These are phyloP conservation scores for Penicillium riverlandense DNA, from an alignment of 495 filamentous ascomycete species.

Conservation along the genomic window DNA sequence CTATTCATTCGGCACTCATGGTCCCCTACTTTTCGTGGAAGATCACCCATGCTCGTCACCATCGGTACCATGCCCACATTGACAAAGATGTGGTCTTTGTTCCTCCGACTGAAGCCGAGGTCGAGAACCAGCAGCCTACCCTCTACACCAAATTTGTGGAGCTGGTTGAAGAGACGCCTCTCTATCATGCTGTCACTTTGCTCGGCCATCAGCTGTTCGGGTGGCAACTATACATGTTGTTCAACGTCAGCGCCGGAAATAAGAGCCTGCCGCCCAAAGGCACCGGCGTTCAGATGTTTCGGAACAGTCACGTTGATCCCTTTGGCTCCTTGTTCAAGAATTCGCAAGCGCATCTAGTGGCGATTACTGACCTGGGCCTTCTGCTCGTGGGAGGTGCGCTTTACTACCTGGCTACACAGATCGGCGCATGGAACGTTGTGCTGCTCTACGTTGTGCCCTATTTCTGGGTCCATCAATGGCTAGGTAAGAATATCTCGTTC, in stretches of 20 bases:
- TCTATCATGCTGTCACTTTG: conserved; percentile 39
- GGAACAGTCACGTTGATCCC: conserved; percentile 54
- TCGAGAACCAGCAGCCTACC: conserved; percentile 24
- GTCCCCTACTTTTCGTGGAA: conserved; percentile 75
- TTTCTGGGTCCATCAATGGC: conserved; percentile 57
- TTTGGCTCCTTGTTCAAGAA: conserved; percentile 53
- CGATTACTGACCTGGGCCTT: conserved; percentile 54
- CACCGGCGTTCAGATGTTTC: conserved; percentile 35
- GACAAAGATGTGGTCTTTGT: conserved; percentile 56
- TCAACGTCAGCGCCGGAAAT: conserved; percentile 46
- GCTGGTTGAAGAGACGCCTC: conserved; percentile 50
- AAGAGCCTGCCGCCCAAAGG: conserved; percentile 35
- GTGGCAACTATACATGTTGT: conserved; percentile 48
- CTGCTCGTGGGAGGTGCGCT: conserved; percentile 35
- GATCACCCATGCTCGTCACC: conserved; percentile 66
- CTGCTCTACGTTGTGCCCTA: conserved; percentile 49
- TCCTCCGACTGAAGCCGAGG: conserved; percentile 37
- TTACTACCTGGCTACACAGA: conserved; percentile 34
- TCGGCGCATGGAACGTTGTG: conserved; percentile 44
- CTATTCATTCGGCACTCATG: conserved; percentile 56
- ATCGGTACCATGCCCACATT: conserved; percentile 55
- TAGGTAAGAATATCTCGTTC: conserved; percentile 28
- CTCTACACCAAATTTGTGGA: conserved; percentile 33
- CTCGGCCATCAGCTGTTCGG: conserved; percentile 48
- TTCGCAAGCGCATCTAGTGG: conserved; percentile 47